A percentile compares a stretch with the other conserved stretches of the same genome.
Conservation (phyloP, 192 early-diverging fungal genomes). For the Pecoramyces ruminantium region DNA sequence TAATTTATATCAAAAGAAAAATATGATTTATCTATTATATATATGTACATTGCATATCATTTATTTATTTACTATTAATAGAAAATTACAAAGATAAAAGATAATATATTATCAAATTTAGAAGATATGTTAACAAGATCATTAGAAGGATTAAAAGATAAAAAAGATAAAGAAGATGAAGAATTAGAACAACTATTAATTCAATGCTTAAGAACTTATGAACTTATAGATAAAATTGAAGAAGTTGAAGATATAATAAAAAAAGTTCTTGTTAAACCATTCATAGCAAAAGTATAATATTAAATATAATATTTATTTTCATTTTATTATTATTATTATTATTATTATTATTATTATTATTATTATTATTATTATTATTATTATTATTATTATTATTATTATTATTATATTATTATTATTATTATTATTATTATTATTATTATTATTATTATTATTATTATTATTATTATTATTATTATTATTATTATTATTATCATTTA, state of each 20-base stretch:
- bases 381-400: background rate
- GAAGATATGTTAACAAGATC: conserved; percentile 31
- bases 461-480: too few species aligned
- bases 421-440: too few species aligned
- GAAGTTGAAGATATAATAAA: conserved; percentile 49
- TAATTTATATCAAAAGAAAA: background rate
- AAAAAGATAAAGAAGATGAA: conserved; percentile 6
- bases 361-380: background rate
- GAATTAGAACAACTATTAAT: conserved; percentile 26
- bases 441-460: too few species aligned
- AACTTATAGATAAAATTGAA: conserved; percentile 45
- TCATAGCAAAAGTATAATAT: conserved; percentile 25
- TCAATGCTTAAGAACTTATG: conserved; percentile 57
- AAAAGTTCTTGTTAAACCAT: conserved; percentile 28
- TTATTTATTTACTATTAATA: too few species aligned
- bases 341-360: background rate
- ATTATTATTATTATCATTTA: too few species aligned
- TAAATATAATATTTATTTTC: too few species aligned
- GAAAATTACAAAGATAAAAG: conserved; percentile 56
- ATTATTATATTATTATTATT: too few species aligned
- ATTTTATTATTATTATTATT: too few species aligned
- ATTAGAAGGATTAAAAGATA: conserved; percentile 10
- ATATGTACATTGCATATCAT: too few species aligned
- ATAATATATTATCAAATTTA: conserved; percentile 40
- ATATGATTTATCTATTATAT: too few species aligned